These are phyloP conservation scores for Botrytis aclada DNA, from an alignment of 2,329 filamentous ascomycete genomes.

Conservation along the genomic window DNA sequence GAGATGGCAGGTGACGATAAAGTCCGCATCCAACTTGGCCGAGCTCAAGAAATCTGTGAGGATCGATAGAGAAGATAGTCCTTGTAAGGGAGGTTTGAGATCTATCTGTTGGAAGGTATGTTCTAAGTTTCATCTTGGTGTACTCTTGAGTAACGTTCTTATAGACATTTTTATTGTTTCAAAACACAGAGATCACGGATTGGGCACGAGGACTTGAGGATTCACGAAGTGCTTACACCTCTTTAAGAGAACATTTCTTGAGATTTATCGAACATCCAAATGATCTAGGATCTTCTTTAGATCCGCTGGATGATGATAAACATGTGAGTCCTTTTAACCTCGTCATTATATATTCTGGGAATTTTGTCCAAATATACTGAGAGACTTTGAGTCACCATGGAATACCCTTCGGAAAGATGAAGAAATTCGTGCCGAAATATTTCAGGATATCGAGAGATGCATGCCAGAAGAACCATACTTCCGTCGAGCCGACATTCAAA, in stretches of 20 bases:
- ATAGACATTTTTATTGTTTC: slow-evolving; percentile 78
- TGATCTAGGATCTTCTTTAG: slow-evolving; percentile 68
- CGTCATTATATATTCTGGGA: background rate
- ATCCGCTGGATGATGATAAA: slow-evolving; percentile 82
- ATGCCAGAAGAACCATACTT: slow-evolving; percentile 92
- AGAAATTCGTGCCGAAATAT: slow-evolving; percentile 78
- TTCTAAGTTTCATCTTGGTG: background rate
- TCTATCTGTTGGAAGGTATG: slow-evolving; percentile 89
- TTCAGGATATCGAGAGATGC: slow-evolving; percentile 87
- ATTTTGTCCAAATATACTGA: slow-evolving; percentile 41
- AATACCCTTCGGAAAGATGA: slow-evolving; percentile 83
- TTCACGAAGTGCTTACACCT: slow-evolving; percentile 70
- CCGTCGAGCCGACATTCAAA: slow-evolving; percentile 73
- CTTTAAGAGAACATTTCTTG: slow-evolving; percentile 70
- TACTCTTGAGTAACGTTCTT: slow-evolving; percentile 15
- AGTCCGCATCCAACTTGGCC: slow-evolving; percentile 54
- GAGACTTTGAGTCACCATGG: slow-evolving; percentile 75
- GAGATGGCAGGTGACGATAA: slow-evolving; percentile 65
- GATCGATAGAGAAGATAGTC: slow-evolving; percentile 55
- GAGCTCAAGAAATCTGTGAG: slow-evolving; percentile 64
- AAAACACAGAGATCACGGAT: slow-evolving; percentile 58
- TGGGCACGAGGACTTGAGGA: slow-evolving; percentile 69
- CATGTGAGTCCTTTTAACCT: slow-evolving; percentile 42
- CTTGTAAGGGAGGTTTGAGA: slow-evolving; percentile 69
- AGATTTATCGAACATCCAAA: slow-evolving; percentile 82